Base-by-base conservation (phyloP, 73 alveolate genomes). In the Paramecium primaurelia region DNA sequence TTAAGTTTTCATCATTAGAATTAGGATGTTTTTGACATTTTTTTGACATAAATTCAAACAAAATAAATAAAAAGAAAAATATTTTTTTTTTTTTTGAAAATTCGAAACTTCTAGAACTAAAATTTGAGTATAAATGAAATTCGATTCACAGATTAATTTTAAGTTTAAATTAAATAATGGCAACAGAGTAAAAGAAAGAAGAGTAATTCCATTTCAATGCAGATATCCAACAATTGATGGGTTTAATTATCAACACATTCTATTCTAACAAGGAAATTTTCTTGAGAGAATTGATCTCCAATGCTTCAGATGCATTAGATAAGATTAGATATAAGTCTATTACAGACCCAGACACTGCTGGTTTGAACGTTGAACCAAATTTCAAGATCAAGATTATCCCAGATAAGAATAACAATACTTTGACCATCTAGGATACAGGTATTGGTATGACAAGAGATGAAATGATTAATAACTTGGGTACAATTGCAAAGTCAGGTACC, bases 401-500 rank as follows among this genome's bases (percentile, higher is more conserved):
- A 32, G 99, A 98, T 97, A 98, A 98, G 96, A 93, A 99, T 93
- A 97, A 97, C 98, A 98, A 98, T 95, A 98, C 99, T 92, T 94
- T 98, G 75, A 98, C 99, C 92, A 94, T 98, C 84, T 88, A 93
- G 96, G 99, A 98, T 95, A 93, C 99, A 26, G 99, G 99, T 91
- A 97, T 98, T 92, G 99, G 99, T 93, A 98, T 98, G 99, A 96
- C 99, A 91, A 98, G 97, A 97, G 97, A 98, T 88, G 99, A 98
- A 95, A 93, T 98, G 95, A 95, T 98, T 97, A 98, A 96, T 86
- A 98, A 98, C 98, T 93, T 98, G 88, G 99, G 99, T 92, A 98
- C 99, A 86, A 98, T 98, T 68, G 99, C 99, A 87, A 96, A 97
- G 93, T 98, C 99, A 58, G 99, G 99, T 45, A 98, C 99, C 88